Evolutionary conservation across 176 grass and related monocot genomes (phyloP).

Genomic region (Rhynchospora breviuscula): DNA sequence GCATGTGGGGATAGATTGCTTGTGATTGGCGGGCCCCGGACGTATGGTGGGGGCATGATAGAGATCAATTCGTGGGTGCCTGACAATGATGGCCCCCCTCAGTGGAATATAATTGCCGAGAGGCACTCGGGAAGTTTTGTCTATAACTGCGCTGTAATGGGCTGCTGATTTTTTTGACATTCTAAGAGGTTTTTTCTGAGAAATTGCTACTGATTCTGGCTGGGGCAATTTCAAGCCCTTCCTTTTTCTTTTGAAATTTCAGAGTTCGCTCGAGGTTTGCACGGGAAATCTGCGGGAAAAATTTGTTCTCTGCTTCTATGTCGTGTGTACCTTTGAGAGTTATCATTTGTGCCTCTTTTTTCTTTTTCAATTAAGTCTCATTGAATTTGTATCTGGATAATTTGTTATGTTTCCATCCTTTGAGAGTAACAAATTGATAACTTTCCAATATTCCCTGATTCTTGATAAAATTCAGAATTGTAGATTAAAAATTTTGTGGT

Average conservation of each 20-base stretch:
- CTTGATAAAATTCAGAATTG: slow-evolving; percentile 19
- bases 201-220: slow-evolving; percentile 19
- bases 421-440: slow-evolving; percentile 29
- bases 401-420: slow-evolving; percentile 29
- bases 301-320: slow-evolving; percentile 8
- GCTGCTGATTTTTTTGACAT: slow-evolving; percentile 56
- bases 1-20: slow-evolving; percentile 72
- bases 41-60: slow-evolving; percentile 49
- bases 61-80: slow-evolving; percentile 77
- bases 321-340: slow-evolving; percentile 15
- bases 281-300: slow-evolving; percentile 10
- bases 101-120: slow-evolving; percentile 58
- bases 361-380: slow-evolving; percentile 25
- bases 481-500: slow-evolving; percentile 6
- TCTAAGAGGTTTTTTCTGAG: slow-evolving; percentile 11
- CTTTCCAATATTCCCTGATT: slow-evolving; percentile 23
- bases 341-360: slow-evolving; percentile 19
- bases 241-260: slow-evolving; percentile 16
- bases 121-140: slow-evolving; percentile 64
- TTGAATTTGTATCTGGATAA: slow-evolving; percentile 25
- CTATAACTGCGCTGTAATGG: slow-evolving; percentile 90
- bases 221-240: slow-evolving; percentile 16
- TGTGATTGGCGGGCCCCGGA: slow-evolving; percentile 63
- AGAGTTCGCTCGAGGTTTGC: slow-evolving; percentile 27
- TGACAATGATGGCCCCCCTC: slow-evolving; percentile 33